Evolutionary conservation across 148 eudicot genomes (phyloP), one percentile per base, ranked within the genome.

Genomic region (Pharnaceum exiguum): DNA sequence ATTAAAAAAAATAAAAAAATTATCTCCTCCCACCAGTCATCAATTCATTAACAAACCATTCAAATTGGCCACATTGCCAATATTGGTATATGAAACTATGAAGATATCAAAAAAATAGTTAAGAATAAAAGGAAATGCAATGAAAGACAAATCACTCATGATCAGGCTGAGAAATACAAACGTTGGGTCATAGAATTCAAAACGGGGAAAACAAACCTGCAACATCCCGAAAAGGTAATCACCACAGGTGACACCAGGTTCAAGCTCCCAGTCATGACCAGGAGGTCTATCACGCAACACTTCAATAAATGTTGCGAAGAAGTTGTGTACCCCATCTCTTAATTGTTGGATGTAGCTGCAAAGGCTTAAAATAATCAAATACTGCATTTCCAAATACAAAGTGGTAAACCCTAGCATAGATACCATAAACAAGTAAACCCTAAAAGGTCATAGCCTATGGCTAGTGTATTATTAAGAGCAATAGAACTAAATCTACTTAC

Each of bases 191-290:
- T 7, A 56, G 42, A 51, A 36, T 32, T 46, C 5, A 59, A 16
- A 27, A 51, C 2, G 38, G 28, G 31, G 26, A 62, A 63, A 58
- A 52, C 68, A 62, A 53, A 89, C 99, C 82, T 94, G 99, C 59
- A 94, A 69, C 94, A 94, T 89, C 65, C 99, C 99, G 71, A 94
- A 94, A 57, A 94, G 85, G 75, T 94, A 94, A 74, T 94, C 99
- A 53, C 99, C 99, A 50, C 95, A 94, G 16, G 99, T 94, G 61
- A 94, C 99, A 49, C 99, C 99, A 22, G 99, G 96, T 72, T 94
- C 99, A 64, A 94, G 99, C 78, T 94, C 99, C 96, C 99, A 94
- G 70, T 94, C 99, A 75, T 86, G 96, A 79, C 99, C 99, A 66
- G 95, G 96, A 56, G 96, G 96, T 63, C 96, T 84, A 70, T 94